These are phyloP conservation scores for Durio zibethinus DNA, from an alignment of 345 rosid species.

Conservation along the genomic window DNA sequence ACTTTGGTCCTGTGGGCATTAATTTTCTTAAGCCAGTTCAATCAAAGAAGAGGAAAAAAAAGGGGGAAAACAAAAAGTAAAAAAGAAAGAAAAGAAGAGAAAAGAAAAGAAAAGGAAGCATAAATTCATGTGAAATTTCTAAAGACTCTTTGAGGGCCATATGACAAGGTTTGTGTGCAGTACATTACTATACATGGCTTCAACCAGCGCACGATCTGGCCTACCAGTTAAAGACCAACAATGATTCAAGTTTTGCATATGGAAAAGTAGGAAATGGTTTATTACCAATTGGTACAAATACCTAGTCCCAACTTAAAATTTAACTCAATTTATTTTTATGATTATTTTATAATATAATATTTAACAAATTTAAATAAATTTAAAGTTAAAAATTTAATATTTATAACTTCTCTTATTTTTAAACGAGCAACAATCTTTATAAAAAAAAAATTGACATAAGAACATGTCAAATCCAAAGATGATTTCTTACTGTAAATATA, in stretches of 20 bases:
- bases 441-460: slow-evolving; percentile 6
- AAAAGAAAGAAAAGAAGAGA: neutral
- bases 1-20: neutral
- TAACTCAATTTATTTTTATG: too few relatives aligned
- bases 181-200: neutral
- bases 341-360: too few relatives aligned
- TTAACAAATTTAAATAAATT: too few relatives aligned
- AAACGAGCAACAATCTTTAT: too few relatives aligned
- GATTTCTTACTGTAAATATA: neutral
- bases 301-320: neutral
- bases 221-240: neutral
- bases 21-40: neutral
- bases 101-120: neutral
- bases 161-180: slow-evolving; percentile 9
- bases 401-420: too few relatives aligned
- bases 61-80: neutral
- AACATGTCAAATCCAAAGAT: slow-evolving; percentile 7
- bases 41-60: neutral
- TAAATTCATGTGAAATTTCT: neutral
- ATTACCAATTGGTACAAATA: neutral
- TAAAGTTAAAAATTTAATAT: too few relatives aligned
- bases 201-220: neutral
- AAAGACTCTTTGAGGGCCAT: neutral
- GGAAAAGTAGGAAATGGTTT: neutral
- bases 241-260: neutral